Base-by-base conservation (phyloP, 1,284 basidiomycete genomes). In the Boletus calvinii region DNA sequence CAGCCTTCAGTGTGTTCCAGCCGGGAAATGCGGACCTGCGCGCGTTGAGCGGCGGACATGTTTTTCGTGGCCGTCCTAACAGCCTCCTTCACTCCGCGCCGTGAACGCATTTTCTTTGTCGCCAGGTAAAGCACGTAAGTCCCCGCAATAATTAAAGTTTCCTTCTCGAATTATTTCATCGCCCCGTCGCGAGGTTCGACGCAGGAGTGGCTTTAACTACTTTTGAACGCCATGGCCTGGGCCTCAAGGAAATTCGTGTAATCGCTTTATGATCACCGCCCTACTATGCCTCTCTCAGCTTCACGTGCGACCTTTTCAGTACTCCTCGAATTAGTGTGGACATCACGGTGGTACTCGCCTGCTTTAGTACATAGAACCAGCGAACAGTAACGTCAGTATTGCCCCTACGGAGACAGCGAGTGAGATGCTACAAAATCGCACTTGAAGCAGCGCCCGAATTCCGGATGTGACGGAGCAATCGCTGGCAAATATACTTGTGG, bases 51-150 rank as follows among this genome's bases (percentile, higher is more conserved):
- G 65, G 62, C 53, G 54, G 55, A 48, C 42, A 54, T 41, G 26
- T 43, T 22, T 46, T 30, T 48, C 15, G 49, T 65, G 49, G 48
- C 54, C 41, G 41, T 42, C 35, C 26, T 31, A 35, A 64, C 48
- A 53, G 46, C 64, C 65, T 46, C 53, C 52, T 52, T 64, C 20
- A 2, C 48, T 54, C 59, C 65, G 60, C 50, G 42, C 59, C 44
- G 56, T 44, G 46, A 15, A 50, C 41, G 39, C 56, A 36, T 54
- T 59, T 49, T 51, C 47, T 36, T 32, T 44, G 57, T 66, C 38
- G 52, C 44, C 44, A 64, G 44, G 57, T 45, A 17, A 42, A 43
- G 35, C 55, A 67, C 63, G 62, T 64, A 67, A 64, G 56, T 62
- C 52, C 41, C 38, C 52, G 37, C 46, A 51, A 36, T 10, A 45